Evolutionary conservation across 1,284 basidiomycete species (phyloP), one percentile per base, ranked within the genome.

Genomic region (Ustilago xerochloae): DNA sequence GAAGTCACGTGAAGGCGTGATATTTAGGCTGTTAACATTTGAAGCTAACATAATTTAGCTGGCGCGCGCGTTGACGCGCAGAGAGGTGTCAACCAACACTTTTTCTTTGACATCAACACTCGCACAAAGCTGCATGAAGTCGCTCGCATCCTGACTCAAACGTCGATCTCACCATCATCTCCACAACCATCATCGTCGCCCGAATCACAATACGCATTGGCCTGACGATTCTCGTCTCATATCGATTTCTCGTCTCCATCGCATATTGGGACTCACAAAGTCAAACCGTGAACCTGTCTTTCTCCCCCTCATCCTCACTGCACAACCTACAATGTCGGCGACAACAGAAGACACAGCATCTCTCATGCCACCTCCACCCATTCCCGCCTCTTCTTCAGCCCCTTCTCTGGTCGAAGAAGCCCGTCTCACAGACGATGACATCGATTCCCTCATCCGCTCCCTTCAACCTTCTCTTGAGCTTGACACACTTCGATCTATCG

Each of bases 381-480:
- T 46, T 6, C n/a, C 54, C 15, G 8, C 38, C n/a, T 22, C 59
- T 6, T 38, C 50, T n/a, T 15, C 22, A 13, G 32, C 52, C 26
- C 16, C 39, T 20, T 15, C 26, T 3, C 32, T 43, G 16, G 53
- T 55, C 26, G 71, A 61, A 26, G 71, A 69, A n/a, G 54, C 60
- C 9, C 51, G 63, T 0, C 47, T 71, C 12, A 72, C 64, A 10
- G 71, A 75, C 52, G 71, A 61, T 15, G 71, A 75, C 47, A 69
- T 75, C n/a, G 63, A 69, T 33, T 54, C 59, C 3, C 56, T 75
- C 41, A 69, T 75, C 52, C 33, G 55, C 33, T 69, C 71, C 8
- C 66, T 75, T 4, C 58, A 56, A 18, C 71, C 71, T 4, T 61
- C 67, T 13, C 49, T 61, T 5, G 72, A 75, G 33, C 60, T 75